Base-by-base conservation (phyloP, 331 rosid species). In the Erythrophleum ivorense region DNA sequence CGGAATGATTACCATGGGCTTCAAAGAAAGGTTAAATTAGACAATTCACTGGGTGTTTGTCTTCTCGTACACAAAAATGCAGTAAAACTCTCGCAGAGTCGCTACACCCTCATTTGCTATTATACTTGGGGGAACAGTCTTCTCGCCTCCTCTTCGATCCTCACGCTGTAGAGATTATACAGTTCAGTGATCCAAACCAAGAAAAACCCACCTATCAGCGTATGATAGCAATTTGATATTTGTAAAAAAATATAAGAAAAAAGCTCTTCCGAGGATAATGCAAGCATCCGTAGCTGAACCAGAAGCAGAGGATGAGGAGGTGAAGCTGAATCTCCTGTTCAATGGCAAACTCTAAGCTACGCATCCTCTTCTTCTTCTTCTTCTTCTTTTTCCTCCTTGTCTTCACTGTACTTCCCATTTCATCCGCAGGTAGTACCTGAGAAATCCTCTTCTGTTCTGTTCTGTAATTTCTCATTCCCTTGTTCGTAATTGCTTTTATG, bases 281-380 rank as follows among this genome's bases (percentile, higher is more conserved):
- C 97, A 82, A 86, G 89, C 48, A 71, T 81, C 87, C 80, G 65
- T 18, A 72, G 83, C 86, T 80, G 86, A 92, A 81, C 89, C 86
- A 81, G 89, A 81, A 73, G 14, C 87, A 75, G 88, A 82, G 78
- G 84, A 84, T 64, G 93, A 85, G 63, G 88, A 87, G 63, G 69
- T 79, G 41, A 80, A 88, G 68, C 82, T 78, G 58, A 77, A 79
- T 57, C 75, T 67, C 81, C 79, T 45, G 81, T 71, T 81, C 94
- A 82, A 91, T 92, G 98, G 90, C 91, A 21, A 7, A 43, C 70
- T 71, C 88, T 78, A 87, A 83, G 43, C 83, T 83, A 65, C 80
- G 38, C 60, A 14, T 19, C 16, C 24, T 9, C 58, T 4, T 14
- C n/a, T 52, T n/a, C 54, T 71, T 33, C 58, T 11, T 14, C 78